Evolutionary conservation across 176 grass and related monocot species (phyloP).

Genomic region (Guadua angustifolia): DNA sequence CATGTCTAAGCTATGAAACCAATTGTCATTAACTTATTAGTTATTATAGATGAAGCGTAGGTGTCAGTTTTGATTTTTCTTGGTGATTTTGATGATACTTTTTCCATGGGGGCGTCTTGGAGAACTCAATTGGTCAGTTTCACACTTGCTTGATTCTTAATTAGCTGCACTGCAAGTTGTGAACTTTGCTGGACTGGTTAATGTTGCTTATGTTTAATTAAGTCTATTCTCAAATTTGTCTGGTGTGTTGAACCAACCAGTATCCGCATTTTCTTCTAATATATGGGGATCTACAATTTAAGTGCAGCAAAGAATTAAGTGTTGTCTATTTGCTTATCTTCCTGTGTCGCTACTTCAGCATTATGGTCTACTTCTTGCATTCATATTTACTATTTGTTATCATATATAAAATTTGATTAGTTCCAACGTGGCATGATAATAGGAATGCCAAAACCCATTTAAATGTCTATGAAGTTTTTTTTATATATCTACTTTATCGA

Average conservation of each 20-base stretch:
- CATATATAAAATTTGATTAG: conserved; percentile 34
- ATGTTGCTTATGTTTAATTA: not conserved
- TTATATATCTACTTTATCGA: too few relatives aligned
- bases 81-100: not conserved
- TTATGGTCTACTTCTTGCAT: conserved; percentile 10
- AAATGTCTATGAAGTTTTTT: too few relatives aligned
- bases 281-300: too few relatives aligned
- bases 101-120: not conserved
- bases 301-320: too few relatives aligned
- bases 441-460: too few relatives aligned
- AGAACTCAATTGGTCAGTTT: conserved; percentile 1
- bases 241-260: not conserved
- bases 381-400: conserved; percentile 13
- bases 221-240: not conserved
- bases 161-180: not conserved
- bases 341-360: not conserved
- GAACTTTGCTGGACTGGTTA: not conserved
- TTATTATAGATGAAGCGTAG: not conserved
- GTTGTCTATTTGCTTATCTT: conserved; percentile 7
- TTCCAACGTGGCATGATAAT: conserved; percentile 11
- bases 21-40: not conserved
- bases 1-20: not conserved
- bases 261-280: not conserved
- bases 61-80: not conserved
- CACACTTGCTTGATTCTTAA: not conserved